Percentiles rank a stretch among this genome's conserved stretches.
These are phyloP conservation scores for Cryptococcus jaspeensis DNA, from an alignment of 1,284 basidiomycete species.

Conservation along the genomic window DNA sequence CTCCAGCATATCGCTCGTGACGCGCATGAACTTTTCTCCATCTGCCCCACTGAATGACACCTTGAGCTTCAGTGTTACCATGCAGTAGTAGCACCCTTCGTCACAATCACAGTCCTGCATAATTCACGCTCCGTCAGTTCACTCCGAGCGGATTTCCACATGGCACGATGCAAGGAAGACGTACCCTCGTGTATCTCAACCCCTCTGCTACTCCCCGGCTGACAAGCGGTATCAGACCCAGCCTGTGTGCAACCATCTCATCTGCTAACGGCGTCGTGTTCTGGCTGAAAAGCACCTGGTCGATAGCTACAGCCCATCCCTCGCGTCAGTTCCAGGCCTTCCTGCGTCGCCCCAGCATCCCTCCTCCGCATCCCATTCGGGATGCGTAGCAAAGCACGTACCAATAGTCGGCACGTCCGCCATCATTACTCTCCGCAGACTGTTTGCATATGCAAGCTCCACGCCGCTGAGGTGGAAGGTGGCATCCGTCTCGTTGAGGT, in stretches of 20 bases:
- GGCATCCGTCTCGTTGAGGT: slow-evolving; percentile 70
- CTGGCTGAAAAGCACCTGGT: slow-evolving; percentile 88
- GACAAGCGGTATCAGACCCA: slow-evolving; percentile 90
- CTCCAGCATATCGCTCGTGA: slow-evolving; percentile 50
- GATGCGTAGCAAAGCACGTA: slow-evolving; percentile 53
- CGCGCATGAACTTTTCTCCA: slow-evolving; percentile 34
- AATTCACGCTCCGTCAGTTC: neutral
- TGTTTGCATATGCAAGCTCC: slow-evolving; percentile 89
- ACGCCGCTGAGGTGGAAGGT: slow-evolving; percentile 91
- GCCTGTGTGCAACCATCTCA: slow-evolving; percentile 93
- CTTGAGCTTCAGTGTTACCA: slow-evolving; percentile 46
- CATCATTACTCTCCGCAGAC: slow-evolving; percentile 83
- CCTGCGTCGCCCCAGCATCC: slow-evolving; percentile 2
- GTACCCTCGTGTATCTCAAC: slow-evolving; percentile 61
- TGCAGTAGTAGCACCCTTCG: slow-evolving; percentile 53
- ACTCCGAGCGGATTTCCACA: neutral
- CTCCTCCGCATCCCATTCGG: neutral
- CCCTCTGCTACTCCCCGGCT: slow-evolving; percentile 81
- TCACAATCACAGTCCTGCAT: slow-evolving; percentile 51
- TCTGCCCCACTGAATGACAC: slow-evolving; percentile 35
- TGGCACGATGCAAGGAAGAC: slow-evolving; percentile 1
- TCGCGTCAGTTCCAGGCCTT: slow-evolving; percentile 2
- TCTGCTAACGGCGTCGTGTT: slow-evolving; percentile 95
- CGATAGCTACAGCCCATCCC: slow-evolving; percentile 64
- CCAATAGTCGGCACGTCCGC: slow-evolving; percentile 93